Base-by-base conservation (phyloP, 1,284 basidiomycete species). In the Salmacisia buchloeana region DNA sequence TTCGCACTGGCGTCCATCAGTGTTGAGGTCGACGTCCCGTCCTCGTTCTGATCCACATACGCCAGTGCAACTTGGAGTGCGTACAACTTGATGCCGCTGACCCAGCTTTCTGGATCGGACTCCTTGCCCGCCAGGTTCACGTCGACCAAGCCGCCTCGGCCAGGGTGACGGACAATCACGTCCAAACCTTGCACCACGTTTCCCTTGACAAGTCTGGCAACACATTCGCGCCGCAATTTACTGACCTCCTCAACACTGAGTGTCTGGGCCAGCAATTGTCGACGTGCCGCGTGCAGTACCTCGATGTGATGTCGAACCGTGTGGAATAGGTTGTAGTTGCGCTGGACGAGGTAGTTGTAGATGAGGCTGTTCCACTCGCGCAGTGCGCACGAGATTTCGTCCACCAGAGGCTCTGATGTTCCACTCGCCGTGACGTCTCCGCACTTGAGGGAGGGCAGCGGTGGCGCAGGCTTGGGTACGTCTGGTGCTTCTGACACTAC, bases 331-430 rank as follows among this genome's bases (percentile, higher is more conserved):
- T 86, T 86, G 82, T 98, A 98, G 76, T 97, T 90, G 63, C 92
- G 86, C 59, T 86, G 84, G 2, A 88, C 87, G 29, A 98, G 88
- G 80, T 97, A 94, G 62, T 88, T 87, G 75, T 93, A 94, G 84
- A 97, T 89, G 61, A 94, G 85, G 31, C 86, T 86, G 76, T 93
- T 89, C 92, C 94, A 97, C 85, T 97, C 94, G 38, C 94, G 87
- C 45, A 97, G 83, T 0, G 94, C 93, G 23, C 92, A 94, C 0
- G 94, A 91, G 71, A 98, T 96, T 82, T 98, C 94, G 81, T 98
- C 94, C 60, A 97, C 87, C 74, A 97, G 88, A 1, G 94, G 94
- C 77, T 96, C 93, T 33, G 59, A 41, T 4, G 57, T 61, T n/a
- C 74, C 74, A 25, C 69, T 68, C 6, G 57, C 21, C 3, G 75